Percentiles rank a stretch among this genome's conserved stretches.
phyloP scores from a whole-genome alignment of 139 green algal species.

The Bryopsis sp. region DNA sequence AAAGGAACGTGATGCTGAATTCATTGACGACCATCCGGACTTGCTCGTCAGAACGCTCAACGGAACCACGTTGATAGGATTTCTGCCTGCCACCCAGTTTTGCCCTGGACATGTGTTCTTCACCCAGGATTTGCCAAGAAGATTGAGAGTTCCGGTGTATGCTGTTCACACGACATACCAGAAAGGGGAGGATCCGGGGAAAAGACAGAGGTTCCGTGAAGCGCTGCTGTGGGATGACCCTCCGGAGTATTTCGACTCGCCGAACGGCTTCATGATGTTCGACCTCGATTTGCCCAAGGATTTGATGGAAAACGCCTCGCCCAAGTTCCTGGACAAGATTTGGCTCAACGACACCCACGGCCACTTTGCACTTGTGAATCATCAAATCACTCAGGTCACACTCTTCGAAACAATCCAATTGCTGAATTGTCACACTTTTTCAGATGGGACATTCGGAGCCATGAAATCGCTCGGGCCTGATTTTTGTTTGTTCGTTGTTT shows the following conservation, averaged over 20 bases:
- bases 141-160: constrained; percentile 54
- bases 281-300: constrained; percentile 7
- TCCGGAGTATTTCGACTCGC: constrained; percentile 53
- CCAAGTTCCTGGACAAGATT: neutral
- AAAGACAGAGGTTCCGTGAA: constrained; percentile 78
- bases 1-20: too few species aligned
- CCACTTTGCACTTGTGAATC: constrained; percentile 61
- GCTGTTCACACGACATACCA: constrained; percentile 87
- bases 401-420: too few species aligned
- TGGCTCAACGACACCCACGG: constrained; percentile 6
- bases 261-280: constrained; percentile 19
- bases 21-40: too few species aligned
- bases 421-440: too few species aligned
- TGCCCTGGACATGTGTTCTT: constrained; percentile 77
- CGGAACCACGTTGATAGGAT: constrained; percentile 45
- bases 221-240: constrained; percentile 57
- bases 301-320: constrained; percentile 14
- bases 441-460: too few species aligned
- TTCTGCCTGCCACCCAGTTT: too few species aligned
- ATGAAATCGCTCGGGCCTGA: too few species aligned
- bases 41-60: constrained; percentile 39
- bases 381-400: too few species aligned
- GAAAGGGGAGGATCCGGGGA: constrained; percentile 75
- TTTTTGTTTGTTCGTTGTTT: too few species aligned
- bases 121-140: constrained; percentile 58